A percentile compares a stretch with the other conserved stretches of the same genome.
These are phyloP conservation scores for Penicillium argentinense DNA, from an alignment of 495 filamentous ascomycete species.

Conservation along the genomic window DNA sequence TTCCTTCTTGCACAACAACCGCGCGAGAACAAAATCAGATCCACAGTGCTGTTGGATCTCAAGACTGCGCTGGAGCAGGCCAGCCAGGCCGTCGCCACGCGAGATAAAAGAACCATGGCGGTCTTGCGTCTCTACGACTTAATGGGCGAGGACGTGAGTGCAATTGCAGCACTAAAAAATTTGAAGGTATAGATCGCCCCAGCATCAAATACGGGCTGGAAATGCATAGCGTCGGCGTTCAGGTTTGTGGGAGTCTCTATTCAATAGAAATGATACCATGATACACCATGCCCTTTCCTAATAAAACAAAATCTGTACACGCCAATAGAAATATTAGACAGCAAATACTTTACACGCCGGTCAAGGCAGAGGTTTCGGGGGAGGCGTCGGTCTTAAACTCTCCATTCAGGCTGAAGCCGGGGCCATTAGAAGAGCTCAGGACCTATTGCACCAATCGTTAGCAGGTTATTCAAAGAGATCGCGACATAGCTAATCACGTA, in stretches of 20 bases:
- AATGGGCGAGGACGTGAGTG: constrained; percentile 72
- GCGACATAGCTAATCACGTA: constrained; percentile 32
- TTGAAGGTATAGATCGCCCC: constrained; percentile 50
- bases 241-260: constrained; percentile 23
- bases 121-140: constrained; percentile 75
- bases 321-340: constrained; percentile 32
- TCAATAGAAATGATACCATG: constrained; percentile 52
- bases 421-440: constrained; percentile 82
- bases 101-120: constrained; percentile 60
- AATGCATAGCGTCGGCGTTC: constrained; percentile 49
- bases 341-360: constrained; percentile 44
- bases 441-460: constrained; percentile 52
- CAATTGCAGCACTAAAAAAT: constrained; percentile 60
- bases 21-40: constrained; percentile 60
- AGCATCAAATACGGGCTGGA: constrained; percentile 8
- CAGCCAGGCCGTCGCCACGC: constrained; percentile 50
- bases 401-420: constrained; percentile 85
- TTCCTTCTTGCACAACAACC: constrained; percentile 60
- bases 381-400: constrained; percentile 63
- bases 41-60: constrained; percentile 82
- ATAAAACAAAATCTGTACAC: constrained; percentile 49
- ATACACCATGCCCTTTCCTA: constrained; percentile 47
- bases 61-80: constrained; percentile 75
- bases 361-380: constrained; percentile 44
- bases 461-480: not conserved